These are phyloP conservation scores for Hypoxylon sp. DNA, from an alignment of 2,329 filamentous ascomycete species.

Conservation along the genomic window DNA sequence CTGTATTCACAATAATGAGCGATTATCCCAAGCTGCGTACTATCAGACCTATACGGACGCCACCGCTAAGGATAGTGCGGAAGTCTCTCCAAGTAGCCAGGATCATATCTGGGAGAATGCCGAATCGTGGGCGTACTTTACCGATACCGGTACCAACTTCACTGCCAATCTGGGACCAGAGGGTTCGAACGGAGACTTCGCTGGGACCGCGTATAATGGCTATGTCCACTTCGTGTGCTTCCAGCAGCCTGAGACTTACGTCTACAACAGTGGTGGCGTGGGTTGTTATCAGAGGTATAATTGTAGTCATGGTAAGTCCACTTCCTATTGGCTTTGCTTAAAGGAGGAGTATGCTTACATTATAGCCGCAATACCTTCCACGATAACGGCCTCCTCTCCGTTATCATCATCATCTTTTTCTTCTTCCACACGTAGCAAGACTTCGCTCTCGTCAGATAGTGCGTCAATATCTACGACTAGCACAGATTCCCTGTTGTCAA, in stretches of 20 bases:
- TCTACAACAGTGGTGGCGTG: background rate
- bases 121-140: background rate
- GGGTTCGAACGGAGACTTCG: background rate
- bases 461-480: background rate
- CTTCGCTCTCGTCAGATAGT: background rate
- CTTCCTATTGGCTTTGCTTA: background rate
- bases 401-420: background rate
- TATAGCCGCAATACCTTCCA: background rate
- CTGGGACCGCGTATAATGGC: background rate
- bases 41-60: background rate
- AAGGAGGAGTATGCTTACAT: background rate
- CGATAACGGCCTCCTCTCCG: background rate
- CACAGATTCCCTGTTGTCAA: background rate
- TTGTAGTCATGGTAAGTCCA: slow-evolving; percentile 3
- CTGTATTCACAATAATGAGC: background rate
- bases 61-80: background rate
- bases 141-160: background rate
- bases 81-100: background rate
- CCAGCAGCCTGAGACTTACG: slow-evolving; percentile 2
- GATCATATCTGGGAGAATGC: background rate
- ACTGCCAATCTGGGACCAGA: background rate
- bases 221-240: slow-evolving; percentile 8
- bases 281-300: background rate
- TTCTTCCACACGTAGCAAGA: background rate
- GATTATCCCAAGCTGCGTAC: background rate